Evolutionary conservation across 495 filamentous ascomycete species (phyloP), one percentile per base, ranked within the genome.

Genomic region (Penicillium macrosclerotiorum): DNA sequence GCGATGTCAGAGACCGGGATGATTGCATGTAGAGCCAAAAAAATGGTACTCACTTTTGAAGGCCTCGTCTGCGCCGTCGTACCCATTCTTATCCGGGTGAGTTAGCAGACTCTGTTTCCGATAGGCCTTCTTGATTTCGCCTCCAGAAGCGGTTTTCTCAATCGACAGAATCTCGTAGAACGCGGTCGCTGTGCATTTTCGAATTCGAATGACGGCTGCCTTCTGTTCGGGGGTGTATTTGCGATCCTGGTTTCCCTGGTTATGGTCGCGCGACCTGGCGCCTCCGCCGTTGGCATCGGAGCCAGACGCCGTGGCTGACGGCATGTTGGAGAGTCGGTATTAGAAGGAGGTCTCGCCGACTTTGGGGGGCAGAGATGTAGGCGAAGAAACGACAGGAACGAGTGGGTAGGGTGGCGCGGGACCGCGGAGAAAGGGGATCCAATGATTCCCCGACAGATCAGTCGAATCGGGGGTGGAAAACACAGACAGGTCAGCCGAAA

Each of bases 51-150:
- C 62, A 88, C 84, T 69, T 70, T 97, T 97, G 68, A 98, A 98
- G 17, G 93, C 93, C 70, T 98, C 93, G 67, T 96, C 93, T 42
- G 93, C 91, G 25, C 91, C 84, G 22, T 92, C 88, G 67, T 95
- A 90, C n/a, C 89, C 91, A 73, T 96, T 98, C 75, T 98, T 98
- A 73, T 98, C 93, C 44, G 93, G 93, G 74, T 98, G 93, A 44
- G 92, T 96, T 57, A 96, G 71, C 55, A 98, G 69, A 71, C 86
- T 90, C 54, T 90, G 72, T 68, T 96, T 96, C 57, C 90, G 78
- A 70, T 98, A 98, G 2, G 93, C 91, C 76, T 97, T 98, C 67
- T 97, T 98, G 60, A 98, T 87, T 59, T 95, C 90, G 45, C 71
- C 68, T 52, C 96, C 91, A 24, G 80, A 78, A 42, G 83, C 85